A percentile compares a stretch with the other conserved stretches of the same genome.
Evolutionary conservation across 2,329 filamentous ascomycete genomes (phyloP).

Genomic region (Fusarium udum): DNA sequence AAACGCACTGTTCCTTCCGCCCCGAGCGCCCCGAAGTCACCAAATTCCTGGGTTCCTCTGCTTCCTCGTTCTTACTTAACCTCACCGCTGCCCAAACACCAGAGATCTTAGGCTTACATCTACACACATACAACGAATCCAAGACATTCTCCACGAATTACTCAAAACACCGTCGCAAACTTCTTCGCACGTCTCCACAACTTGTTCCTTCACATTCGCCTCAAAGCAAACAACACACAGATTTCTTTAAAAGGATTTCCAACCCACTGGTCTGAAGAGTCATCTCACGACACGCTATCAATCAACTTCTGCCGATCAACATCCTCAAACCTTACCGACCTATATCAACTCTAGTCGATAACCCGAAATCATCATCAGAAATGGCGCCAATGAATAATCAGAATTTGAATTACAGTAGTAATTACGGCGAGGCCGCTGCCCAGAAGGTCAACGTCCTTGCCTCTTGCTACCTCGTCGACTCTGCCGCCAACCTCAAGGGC

Average conservation of each 20-base stretch:
- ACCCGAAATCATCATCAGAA: constrained; percentile 44
- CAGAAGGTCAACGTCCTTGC: constrained; percentile 81
- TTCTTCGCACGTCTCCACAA: neutral
- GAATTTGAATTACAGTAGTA: constrained; percentile 76
- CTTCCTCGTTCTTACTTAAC: constrained; percentile 22
- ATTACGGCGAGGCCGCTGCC: constrained; percentile 75
- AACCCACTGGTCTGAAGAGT: neutral
- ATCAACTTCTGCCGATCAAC: constrained; percentile 19
- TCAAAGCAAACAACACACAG: constrained; percentile 1
- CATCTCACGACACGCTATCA: constrained; percentile 8
- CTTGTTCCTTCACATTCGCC: constrained; percentile 1
- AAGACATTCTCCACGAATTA: constrained; percentile 17
- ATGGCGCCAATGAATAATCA: constrained; percentile 78
- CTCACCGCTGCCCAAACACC: constrained; percentile 36
- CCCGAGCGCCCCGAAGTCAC: constrained; percentile 28
- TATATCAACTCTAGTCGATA: constrained; percentile 33
- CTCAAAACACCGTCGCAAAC: constrained; percentile 6
- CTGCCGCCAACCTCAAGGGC: constrained; percentile 76
- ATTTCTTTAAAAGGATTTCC: constrained; percentile 11
- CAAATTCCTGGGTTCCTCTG: constrained; percentile 31
- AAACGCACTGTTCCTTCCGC: constrained; percentile 19
- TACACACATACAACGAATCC: neutral
- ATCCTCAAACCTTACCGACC: constrained; percentile 9
- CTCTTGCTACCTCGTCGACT: constrained; percentile 88
- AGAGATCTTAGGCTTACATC: constrained; percentile 4